Percentiles rank a stretch among this genome's conserved stretches.
Conservation (phyloP, 208 protist species). For the Trichomonas gallinae region DNA sequence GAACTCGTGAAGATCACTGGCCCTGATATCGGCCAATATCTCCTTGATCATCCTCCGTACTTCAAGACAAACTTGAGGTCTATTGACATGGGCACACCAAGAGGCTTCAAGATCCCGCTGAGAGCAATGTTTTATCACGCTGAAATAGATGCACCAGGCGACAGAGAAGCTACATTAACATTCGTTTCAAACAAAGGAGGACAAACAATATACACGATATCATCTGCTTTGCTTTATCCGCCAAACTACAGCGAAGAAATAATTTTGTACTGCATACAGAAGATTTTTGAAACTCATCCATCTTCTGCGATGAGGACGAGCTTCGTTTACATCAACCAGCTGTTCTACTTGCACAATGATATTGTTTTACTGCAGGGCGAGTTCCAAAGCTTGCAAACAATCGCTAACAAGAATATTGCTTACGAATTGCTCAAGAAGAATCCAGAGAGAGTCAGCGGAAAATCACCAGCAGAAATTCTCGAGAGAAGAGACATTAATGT, state of each 20-base stretch:
- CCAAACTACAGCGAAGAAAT: not conserved
- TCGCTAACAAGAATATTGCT: not conserved
- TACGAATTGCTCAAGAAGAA: not conserved
- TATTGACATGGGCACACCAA: not conserved
- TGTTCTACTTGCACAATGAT: not conserved
- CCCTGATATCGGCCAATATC: not conserved
- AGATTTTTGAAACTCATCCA: not conserved
- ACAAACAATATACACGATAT: not conserved
- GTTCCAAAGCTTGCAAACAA: not conserved
- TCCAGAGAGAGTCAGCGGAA: not conserved
- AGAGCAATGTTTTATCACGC: not conserved
- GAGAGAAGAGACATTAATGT: not conserved
- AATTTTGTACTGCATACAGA: not conserved
- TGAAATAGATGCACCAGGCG: not conserved
- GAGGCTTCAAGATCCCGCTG: not conserved
- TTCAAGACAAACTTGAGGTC: not conserved
- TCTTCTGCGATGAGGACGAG: not conserved
- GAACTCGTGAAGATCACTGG: not conserved
- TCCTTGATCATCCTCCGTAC: not conserved
- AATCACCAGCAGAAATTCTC: not conserved
- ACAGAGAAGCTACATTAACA: not conserved
- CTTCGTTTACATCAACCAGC: not conserved
- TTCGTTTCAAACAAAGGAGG: not conserved
- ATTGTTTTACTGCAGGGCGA: not conserved
- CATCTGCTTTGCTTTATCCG: not conserved